Percentiles rank a stretch among this genome's conserved stretches.
Conservation (phyloP, 108 stramenopile genomes). For the Chaetoceros muelleri region DNA sequence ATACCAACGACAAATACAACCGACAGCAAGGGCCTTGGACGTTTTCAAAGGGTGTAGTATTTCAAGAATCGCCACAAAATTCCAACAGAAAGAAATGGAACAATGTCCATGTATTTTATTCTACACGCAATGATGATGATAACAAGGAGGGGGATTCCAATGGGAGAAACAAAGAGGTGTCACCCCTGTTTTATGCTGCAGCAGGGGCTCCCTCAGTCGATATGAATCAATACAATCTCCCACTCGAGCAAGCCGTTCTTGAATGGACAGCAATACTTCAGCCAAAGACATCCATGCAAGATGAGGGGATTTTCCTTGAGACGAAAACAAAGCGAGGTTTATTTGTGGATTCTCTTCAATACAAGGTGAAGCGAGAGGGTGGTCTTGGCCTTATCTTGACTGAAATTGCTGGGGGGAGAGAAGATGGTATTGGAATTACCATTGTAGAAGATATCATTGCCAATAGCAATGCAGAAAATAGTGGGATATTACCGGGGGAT, state of each 20-base stretch:
- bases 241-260: conserved; percentile 7
- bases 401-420: conserved; percentile 71
- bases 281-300: conserved; percentile 15
- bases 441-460: conserved; percentile 48
- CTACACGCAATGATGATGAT: too few species aligned
- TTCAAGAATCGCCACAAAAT: too few species aligned
- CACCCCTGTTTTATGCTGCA: conserved; percentile 19
- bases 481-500: conserved; percentile 57
- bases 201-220: conserved; percentile 22
- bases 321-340: conserved; percentile 11
- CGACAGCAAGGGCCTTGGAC: too few species aligned
- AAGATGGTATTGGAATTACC: conserved; percentile 75
- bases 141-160: too few species aligned
- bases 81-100: too few species aligned
- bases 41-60: too few species aligned
- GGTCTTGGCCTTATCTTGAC: conserved; percentile 58
- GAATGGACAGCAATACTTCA: conserved; percentile 29
- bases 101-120: too few species aligned
- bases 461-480: conserved; percentile 40
- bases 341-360: conserved; percentile 28
- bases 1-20: too few species aligned
- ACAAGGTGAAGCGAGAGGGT: conserved; percentile 15
- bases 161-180: too few species aligned
- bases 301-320: conserved; percentile 21
- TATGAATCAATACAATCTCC: conserved; percentile 30